Conservation (phyloP, 768 basidiomycete genomes). For the Tylopilus sp. region DNA sequence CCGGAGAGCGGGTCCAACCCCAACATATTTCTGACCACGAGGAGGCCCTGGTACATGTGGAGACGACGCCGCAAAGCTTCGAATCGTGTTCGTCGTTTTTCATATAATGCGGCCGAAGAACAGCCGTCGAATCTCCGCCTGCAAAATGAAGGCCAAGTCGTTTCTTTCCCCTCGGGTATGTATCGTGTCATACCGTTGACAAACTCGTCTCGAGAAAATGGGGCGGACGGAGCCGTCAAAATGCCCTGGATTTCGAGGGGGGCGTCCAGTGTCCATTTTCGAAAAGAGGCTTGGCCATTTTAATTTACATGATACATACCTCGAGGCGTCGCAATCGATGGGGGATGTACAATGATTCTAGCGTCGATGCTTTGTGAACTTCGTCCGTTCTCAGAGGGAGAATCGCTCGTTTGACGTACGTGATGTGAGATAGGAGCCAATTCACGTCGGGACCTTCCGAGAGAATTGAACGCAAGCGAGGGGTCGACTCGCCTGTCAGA, state of each 20-base stretch:
- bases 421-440: neutral
- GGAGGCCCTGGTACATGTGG: neutral
- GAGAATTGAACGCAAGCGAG: neutral
- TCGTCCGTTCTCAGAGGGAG: neutral
- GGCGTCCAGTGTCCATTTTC: no score
- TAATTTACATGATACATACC: neutral
- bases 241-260: no score
- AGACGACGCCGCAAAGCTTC: neutral
- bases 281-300: no score
- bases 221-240: no score
- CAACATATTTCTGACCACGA: neutral
- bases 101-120: neutral
- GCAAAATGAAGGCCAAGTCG: neutral
- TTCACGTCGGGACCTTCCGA: constrained; percentile 2
- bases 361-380: no score
- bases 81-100: no score
- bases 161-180: no score
- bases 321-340: no score
- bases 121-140: neutral
- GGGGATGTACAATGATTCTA: no score
- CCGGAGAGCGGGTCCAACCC: neutral
- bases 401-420: neutral
- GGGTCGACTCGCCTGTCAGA: neutral
- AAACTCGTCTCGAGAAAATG: no score
- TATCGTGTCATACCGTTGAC: no score